Evolutionary conservation across 2,329 filamentous ascomycete genomes (phyloP).

Genomic region (Beauveria bassiana): DNA sequence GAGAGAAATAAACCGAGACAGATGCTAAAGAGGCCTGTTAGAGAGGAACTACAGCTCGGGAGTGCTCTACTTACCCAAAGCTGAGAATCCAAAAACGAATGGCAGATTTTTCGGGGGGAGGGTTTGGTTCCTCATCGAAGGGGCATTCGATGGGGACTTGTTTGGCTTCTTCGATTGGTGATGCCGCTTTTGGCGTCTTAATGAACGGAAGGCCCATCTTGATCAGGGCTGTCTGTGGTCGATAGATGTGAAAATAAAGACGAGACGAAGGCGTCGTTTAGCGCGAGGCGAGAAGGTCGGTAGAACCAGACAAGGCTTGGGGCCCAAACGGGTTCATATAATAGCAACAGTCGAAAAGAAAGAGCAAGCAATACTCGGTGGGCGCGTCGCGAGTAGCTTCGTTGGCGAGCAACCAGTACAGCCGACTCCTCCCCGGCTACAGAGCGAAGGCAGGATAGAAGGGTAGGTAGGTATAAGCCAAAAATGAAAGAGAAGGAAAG

Average conservation of each 20-base stretch:
- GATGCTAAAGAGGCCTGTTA: conserved; percentile 27
- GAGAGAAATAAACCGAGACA: conserved; percentile 48
- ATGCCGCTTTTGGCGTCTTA: background rate
- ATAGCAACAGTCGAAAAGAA: background rate
- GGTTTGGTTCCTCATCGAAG: background rate
- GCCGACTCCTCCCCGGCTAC: background rate
- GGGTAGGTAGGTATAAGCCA: background rate
- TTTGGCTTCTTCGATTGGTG: background rate
- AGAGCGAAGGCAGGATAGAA: background rate
- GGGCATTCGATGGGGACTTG: background rate
- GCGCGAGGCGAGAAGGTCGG: background rate
- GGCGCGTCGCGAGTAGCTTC: background rate
- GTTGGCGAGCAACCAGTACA: background rate
- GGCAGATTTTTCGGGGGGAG: background rate
- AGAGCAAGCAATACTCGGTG: background rate
- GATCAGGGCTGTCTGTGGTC: background rate
- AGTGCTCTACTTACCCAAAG: conserved; percentile 1
- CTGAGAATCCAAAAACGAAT: conserved; percentile 10
- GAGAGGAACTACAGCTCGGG: background rate
- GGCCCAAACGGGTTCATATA: background rate
- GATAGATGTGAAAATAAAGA: background rate
- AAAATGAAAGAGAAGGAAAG: background rate
- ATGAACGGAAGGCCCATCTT: background rate
- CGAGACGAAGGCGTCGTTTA: background rate
- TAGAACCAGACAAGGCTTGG: background rate